Evolutionary conservation across 2,329 filamentous ascomycete species (phyloP).

Genomic region (Tolypocladium pustulatum): DNA sequence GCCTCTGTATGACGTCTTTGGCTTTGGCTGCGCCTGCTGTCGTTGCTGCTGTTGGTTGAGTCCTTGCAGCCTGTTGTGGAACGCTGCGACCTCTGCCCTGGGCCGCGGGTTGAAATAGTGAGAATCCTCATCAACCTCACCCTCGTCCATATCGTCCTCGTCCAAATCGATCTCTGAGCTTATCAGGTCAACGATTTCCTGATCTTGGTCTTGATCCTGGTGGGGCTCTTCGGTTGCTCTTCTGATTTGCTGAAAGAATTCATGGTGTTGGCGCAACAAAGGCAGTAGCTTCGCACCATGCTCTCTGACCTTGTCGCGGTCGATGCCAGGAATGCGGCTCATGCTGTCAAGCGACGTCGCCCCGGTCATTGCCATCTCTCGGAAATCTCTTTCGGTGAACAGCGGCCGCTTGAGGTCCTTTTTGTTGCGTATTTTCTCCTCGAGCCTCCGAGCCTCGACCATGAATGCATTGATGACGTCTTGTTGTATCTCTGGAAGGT

Average conservation of each 20-base stretch:
- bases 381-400: constrained; percentile 60
- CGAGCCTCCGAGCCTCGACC: constrained; percentile 45
- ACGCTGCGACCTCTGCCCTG: constrained; percentile 21
- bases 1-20: constrained; percentile 14
- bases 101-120: constrained; percentile 32
- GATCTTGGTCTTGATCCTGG: constrained; percentile 14
- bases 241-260: constrained; percentile 37
- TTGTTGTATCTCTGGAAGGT: constrained; percentile 48
- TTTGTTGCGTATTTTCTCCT: constrained; percentile 50
- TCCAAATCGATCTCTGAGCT: constrained; percentile 31
- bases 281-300: constrained; percentile 52
- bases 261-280: constrained; percentile 39
- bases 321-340: constrained; percentile 51
- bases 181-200: constrained; percentile 45
- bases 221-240: constrained; percentile 18
- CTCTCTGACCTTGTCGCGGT: constrained; percentile 47
- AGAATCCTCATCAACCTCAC: constrained; percentile 28
- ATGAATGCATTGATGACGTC: constrained; percentile 58
- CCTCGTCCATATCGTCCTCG: constrained; percentile 25
- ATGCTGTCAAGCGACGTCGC: constrained; percentile 53
- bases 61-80: constrained; percentile 19
- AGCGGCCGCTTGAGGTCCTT: constrained; percentile 45
- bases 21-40: constrained; percentile 12
- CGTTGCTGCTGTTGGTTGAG: constrained; percentile 11
- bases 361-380: constrained; percentile 63